Conservation (phyloP, 768 basidiomycete genomes). For the Pleurotus djamor region DNA sequence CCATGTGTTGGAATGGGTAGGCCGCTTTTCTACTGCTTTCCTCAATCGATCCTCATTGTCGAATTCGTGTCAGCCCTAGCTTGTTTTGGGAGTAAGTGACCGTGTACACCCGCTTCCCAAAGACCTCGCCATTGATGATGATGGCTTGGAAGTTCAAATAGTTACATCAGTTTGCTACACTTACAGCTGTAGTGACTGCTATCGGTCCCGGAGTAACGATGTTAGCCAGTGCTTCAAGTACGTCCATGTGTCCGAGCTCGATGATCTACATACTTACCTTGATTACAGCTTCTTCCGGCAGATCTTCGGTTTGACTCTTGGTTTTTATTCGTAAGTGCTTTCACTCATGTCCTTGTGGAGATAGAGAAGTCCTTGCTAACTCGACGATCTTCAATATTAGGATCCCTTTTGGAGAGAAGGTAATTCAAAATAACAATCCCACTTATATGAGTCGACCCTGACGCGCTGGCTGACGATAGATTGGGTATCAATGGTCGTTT, state of each 20-base stretch:
- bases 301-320: slow-evolving; percentile 31
- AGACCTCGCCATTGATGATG: no score
- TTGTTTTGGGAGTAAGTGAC: slow-evolving; percentile 30
- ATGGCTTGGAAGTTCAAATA: slow-evolving; percentile 24
- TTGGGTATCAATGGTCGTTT: slow-evolving; percentile 36
- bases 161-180: slow-evolving; percentile 34
- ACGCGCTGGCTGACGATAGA: slow-evolving; percentile 14
- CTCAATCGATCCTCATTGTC: neutral
- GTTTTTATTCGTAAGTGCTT: slow-evolving; percentile 33
- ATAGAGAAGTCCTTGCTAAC: neutral
- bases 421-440: slow-evolving; percentile 6
- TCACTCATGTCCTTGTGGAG: no score
- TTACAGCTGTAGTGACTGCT: slow-evolving; percentile 37
- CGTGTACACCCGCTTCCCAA: neutral
- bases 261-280: neutral
- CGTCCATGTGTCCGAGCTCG: neutral
- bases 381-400: slow-evolving; percentile 13
- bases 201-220: slow-evolving; percentile 31
- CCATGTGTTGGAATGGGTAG: slow-evolving; percentile 37
- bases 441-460: neutral
- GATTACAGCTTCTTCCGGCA: slow-evolving; percentile 30
- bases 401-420: slow-evolving; percentile 33
- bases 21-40: slow-evolving; percentile 3
- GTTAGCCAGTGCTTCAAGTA: slow-evolving; percentile 37
- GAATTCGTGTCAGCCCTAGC: slow-evolving; percentile 22